Evolutionary conservation across 306 rosid genomes (phyloP), one percentile per base, ranked within the genome.

Genomic region (Prunus mira): DNA sequence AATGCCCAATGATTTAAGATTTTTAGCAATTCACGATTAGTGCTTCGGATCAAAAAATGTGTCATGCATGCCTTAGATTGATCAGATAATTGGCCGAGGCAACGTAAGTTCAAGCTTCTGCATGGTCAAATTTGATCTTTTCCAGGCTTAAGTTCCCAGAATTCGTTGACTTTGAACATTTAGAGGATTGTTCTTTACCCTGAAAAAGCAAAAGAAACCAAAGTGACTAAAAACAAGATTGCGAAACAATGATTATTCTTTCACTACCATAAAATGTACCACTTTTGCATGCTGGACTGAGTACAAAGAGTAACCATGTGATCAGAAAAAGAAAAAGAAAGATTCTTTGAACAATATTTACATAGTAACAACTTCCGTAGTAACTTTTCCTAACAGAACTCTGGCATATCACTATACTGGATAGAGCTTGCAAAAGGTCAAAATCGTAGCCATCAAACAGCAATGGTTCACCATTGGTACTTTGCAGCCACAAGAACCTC

Each of bases 401-500:
- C 10, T 3, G 22, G 43, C 6, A 17, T 25, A 24, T 72, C 55
- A 24, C 41, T 41, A 24, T 38, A 13, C 1, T 1, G 7, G 65
- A 19, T 4, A 3, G 56, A 47, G 49, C 80, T 54, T 12, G 61
- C 52, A 28, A 27, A 56, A 54, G 15, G 62, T 47, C 20, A 28
- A 25, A 72, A 55, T 34, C 14, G 28, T 49, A 6, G 65, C 13
- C 54, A 22, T 22, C 25, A 46, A 50, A 46, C 70, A 68, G 67
- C 51, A 51, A 25, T 5, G 3, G 60, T 41, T 69, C 91, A 91
- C 89, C 89, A 95, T 78, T 95, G 99, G 83, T 79, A 91, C 83
- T 95, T 95, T 27, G 99, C 99, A 45, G 98, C 93, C 67, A 92
- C 84, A 30, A 92, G 90, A 8, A 95, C 98, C 72, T 95, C 99